Base-by-base conservation (phyloP, 179 eudicot species). In the Gypsophila paniculata region DNA sequence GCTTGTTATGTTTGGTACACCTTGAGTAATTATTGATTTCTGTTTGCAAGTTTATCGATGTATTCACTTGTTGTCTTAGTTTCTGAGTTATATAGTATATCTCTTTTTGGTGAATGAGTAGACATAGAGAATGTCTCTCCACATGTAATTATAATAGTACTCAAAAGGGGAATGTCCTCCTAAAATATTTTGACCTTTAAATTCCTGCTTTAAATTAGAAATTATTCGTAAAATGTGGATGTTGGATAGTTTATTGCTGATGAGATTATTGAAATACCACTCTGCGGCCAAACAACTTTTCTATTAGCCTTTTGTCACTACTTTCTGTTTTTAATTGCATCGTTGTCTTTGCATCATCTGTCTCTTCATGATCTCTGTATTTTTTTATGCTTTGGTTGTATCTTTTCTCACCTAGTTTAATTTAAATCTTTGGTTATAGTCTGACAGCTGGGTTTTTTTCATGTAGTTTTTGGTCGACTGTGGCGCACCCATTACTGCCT, bases 381-480 rank as follows among this genome's bases (percentile, higher is more conserved):
- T 36, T 3, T 39, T 39, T 39, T 3, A 29, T 8, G 10, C 10
- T 2, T 39, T 39, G 6, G 44, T 2, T 39, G 44, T 39, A 39
- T 63, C 25, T 63, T 61, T 63, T 36, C n/a, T 42, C 12, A 6
- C 8, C 14, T 3, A 9, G 53, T 65, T 5, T 18, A 19, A 6
- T 22, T 22, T 51, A 39, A 46, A 44, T 76, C 39, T 69, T 13
- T 49, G 59, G 46, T 38, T 60, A 36, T 52, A 15, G 25, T 22
- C 60, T 68, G 29, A 71, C 49, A 14, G 25, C 18, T 61, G 22
- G 51, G 36, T 69, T 46, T 13, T 55, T 23, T 57, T 73, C 34
- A 21, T 83, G 86, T 87, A 94, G 99, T 59, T 94, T 94, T 80
- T 91, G 91, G 97, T 76, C 80, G 64, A 81, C 92, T 22, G 73